A percentile compares a stretch with the other conserved stretches of the same genome.
phyloP scores from a whole-genome alignment of 2,329 filamentous ascomycete species.

The Canariomyces notabilis region DNA sequence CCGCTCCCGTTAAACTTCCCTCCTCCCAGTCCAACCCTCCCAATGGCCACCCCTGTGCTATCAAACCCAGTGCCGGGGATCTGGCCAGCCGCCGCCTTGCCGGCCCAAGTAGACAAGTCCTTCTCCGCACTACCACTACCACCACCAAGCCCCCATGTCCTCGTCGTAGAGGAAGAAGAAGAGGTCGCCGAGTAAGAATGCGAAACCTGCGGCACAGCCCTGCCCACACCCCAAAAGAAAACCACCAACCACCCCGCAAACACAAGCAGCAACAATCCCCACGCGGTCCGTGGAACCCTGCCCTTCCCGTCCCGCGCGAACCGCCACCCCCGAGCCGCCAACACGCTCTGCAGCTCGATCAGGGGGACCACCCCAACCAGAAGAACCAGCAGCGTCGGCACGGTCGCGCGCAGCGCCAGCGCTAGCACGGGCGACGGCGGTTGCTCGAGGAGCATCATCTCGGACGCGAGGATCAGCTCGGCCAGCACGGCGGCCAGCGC shows the following conservation, averaged over 20 bases:
- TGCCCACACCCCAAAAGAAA: conserved; percentile 76
- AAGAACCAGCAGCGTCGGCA: conserved; percentile 65
- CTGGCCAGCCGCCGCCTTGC: conserved; percentile 3
- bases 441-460: conserved; percentile 78
- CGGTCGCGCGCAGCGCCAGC: conserved; percentile 62
- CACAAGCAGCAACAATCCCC: conserved; percentile 57
- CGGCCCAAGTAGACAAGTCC: conserved; percentile 5
- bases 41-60: conserved; percentile 29
- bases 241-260: conserved; percentile 64
- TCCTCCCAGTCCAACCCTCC: conserved; percentile 17
- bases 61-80: conserved; percentile 25
- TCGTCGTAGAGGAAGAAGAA: no score
- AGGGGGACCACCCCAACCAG: conserved; percentile 73
- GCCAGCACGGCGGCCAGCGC: conserved; percentile 72
- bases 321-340: conserved; percentile 54
- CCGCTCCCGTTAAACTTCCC: conserved; percentile 12
- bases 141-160: conserved; percentile 22
- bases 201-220: conserved; percentile 41
- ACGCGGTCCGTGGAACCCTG: conserved; percentile 53
- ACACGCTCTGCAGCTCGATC: conserved; percentile 67
- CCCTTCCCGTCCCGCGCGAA: conserved; percentile 56
- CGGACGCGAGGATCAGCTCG: conserved; percentile 76
- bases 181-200: no score
- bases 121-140: conserved; percentile 9
- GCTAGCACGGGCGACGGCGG: conserved; percentile 60